phyloP scores from a whole-genome alignment of 345 rosid species.

The Eucalyptus guilfoylei region DNA sequence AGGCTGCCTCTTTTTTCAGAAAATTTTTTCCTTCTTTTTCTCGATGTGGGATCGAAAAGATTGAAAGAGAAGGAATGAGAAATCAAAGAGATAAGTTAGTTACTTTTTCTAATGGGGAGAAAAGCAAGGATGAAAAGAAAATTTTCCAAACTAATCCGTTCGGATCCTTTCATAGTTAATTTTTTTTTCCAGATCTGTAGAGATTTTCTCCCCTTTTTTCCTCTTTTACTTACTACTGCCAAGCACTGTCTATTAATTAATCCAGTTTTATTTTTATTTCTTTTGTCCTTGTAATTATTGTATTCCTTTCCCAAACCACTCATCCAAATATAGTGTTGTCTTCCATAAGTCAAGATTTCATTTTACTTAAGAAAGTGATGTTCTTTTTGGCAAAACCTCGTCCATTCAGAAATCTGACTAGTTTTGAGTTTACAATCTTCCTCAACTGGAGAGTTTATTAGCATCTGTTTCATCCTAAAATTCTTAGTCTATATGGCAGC shows the following conservation, averaged over 20 bases:
- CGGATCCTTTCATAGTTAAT: no score
- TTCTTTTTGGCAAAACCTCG: background rate
- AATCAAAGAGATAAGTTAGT: no score
- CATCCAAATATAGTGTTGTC: fast-evolving
- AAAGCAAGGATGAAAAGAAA: no score
- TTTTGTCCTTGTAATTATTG: background rate
- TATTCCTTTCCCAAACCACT: background rate
- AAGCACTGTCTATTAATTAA: background rate
- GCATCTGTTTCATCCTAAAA: no score
- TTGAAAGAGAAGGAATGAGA: no score
- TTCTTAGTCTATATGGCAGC: no score
- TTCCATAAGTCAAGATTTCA: background rate
- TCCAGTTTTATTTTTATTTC: background rate
- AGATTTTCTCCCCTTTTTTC: background rate
- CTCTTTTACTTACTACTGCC: background rate
- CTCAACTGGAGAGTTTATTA: background rate
- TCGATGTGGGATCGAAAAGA: no score
- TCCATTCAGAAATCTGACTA: fast-evolving
- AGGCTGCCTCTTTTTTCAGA: no score
- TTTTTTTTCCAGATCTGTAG: background rate
- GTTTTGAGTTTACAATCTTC: fast-evolving
- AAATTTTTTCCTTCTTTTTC: no score
- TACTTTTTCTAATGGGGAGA: no score
- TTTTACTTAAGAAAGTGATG: background rate
- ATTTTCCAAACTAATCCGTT: no score